Evolutionary conservation across 2,329 filamentous ascomycete species (phyloP).

Genomic region (Ambrosiella xylebori): DNA sequence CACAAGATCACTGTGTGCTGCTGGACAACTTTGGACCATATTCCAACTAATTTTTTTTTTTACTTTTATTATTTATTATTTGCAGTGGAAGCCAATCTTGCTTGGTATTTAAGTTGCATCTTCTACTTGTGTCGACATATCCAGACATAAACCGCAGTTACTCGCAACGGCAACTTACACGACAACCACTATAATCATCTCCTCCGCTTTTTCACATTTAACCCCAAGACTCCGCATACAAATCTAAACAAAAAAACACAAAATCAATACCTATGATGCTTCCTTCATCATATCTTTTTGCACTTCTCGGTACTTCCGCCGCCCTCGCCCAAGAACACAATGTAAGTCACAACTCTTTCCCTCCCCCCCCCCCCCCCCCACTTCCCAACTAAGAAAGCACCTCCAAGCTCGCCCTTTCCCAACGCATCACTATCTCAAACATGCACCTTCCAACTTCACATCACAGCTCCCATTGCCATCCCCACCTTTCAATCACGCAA

Average conservation of each 20-base stretch:
- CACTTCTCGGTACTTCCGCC: not conserved
- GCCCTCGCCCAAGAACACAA: not conserved
- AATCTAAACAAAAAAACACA: not conserved
- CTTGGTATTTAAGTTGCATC: too few relatives aligned
- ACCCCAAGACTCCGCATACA: not conserved
- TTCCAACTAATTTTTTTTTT: too few relatives aligned
- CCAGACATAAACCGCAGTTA: too few relatives aligned
- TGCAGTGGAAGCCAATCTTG: too few relatives aligned
- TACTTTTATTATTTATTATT: too few relatives aligned
- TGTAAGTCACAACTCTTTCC: not conserved
- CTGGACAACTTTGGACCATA: too few relatives aligned
- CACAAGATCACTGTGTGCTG: too few relatives aligned
- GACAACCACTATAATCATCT: too few relatives aligned
- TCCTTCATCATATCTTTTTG: not conserved
- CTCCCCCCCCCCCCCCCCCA: not conserved
- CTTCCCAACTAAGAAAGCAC: not conserved
- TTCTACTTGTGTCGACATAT: too few relatives aligned
- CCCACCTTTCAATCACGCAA: not conserved
- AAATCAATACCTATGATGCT: not conserved
- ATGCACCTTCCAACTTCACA: too few relatives aligned
- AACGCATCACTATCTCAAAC: not conserved
- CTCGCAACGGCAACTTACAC: too few relatives aligned
- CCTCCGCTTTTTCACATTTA: not conserved
- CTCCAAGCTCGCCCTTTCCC: not conserved
- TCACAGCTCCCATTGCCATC: too few relatives aligned